Evolutionary conservation across 345 rosid species (phyloP).

Genomic region (Gynandropsis gynandra): DNA sequence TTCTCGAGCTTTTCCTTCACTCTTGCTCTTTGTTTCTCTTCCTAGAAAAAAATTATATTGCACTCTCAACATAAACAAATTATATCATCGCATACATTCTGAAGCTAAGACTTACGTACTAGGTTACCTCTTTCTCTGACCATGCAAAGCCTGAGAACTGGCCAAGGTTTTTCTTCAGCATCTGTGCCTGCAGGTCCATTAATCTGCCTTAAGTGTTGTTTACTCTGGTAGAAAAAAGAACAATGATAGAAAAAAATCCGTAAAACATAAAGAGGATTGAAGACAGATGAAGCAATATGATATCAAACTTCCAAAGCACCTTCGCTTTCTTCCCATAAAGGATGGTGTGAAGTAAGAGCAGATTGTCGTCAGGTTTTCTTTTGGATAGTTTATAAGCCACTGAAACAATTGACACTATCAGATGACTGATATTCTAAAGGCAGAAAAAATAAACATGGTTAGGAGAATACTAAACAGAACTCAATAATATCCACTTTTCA

Average conservation of each 20-base stretch:
- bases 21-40: constrained; percentile 74
- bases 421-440: constrained; percentile 17
- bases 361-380: constrained; percentile 87
- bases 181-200: constrained; percentile 47
- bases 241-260: background rate
- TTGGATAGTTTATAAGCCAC: constrained; percentile 95
- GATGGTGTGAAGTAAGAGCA: constrained; percentile 62
- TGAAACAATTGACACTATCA: constrained; percentile 40
- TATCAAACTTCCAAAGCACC: constrained; percentile 35
- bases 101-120: constrained; percentile 9
- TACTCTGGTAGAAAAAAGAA: constrained; percentile 1
- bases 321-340: constrained; percentile 97
- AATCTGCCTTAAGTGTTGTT: constrained; percentile 1
- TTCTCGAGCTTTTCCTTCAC: constrained; percentile 84
- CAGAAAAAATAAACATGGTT: constrained; percentile 2
- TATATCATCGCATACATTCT: constrained; percentile 8
- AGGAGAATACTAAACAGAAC: background rate
- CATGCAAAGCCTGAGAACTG: constrained; percentile 92
- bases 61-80: constrained; percentile 15
- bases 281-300: constrained; percentile 4
- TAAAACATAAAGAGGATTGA: constrained; percentile 6
- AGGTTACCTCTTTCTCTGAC: constrained; percentile 73
- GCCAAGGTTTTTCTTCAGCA: constrained; percentile 75
- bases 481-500: background rate
- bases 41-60: constrained; percentile 18